A percentile compares a stretch with the other conserved stretches of the same genome.
Evolutionary conservation across 768 basidiomycete genomes (phyloP).

Genomic region (Russula griseocarnosa): DNA sequence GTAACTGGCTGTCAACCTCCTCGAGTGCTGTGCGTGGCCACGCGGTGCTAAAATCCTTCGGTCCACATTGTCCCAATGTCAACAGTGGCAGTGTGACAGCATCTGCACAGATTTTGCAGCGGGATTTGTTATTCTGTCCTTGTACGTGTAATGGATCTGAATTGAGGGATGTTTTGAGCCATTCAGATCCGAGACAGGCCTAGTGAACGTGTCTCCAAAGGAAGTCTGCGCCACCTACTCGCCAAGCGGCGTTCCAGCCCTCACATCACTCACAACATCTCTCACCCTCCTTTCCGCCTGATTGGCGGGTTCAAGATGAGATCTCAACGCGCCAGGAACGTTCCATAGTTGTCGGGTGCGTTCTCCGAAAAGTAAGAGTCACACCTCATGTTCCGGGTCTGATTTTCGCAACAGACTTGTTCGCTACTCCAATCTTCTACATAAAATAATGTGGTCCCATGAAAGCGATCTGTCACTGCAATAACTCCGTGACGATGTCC

Average conservation of each 20-base stretch:
- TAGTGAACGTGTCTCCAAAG: neutral
- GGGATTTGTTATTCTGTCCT: neutral
- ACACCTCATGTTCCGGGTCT: slow-evolving; percentile 18
- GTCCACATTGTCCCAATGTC: neutral
- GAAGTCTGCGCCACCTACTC: neutral
- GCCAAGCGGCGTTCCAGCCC: neutral
- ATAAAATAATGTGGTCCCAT: neutral
- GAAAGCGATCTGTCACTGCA: neutral
- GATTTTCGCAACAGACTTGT: neutral
- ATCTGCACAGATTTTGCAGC: neutral
- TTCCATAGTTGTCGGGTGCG: slow-evolving; percentile 17
- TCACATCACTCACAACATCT: neutral
- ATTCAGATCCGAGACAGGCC: neutral
- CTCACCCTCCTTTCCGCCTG: neutral
- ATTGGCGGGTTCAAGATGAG: slow-evolving; percentile 13
- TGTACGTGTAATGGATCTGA: neutral
- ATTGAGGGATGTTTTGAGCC: neutral
- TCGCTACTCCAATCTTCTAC: neutral
- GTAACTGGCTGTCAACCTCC: neutral
- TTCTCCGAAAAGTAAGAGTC: neutral
- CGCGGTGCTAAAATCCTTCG: neutral
- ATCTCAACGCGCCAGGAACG: slow-evolving; percentile 11
- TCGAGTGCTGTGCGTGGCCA: neutral
- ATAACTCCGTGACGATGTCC: neutral
- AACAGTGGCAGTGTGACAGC: neutral